phyloP scores from a whole-genome alignment of 2,329 filamentous ascomycete genomes.

The Arthrobotrys megalospora region DNA sequence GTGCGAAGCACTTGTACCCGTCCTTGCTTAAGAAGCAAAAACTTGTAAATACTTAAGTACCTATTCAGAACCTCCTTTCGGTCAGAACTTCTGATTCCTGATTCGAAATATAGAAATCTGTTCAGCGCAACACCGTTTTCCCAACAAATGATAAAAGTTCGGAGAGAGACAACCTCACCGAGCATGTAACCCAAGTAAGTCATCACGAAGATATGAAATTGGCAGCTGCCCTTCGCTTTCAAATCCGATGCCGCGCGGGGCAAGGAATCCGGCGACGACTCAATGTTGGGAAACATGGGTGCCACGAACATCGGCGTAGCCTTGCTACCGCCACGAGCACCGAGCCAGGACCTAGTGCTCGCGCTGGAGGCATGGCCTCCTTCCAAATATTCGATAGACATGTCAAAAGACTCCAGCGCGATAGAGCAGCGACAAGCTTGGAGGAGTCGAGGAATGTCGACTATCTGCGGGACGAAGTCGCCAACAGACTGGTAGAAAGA shows the following conservation, averaged over 20 bases:
- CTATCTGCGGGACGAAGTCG: slow-evolving; percentile 94
- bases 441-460: slow-evolving; percentile 84
- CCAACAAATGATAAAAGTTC: neutral
- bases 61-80: neutral
- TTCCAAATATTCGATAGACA: slow-evolving; percentile 92
- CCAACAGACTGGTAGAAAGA: slow-evolving; percentile 84
- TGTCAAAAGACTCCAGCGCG: slow-evolving; percentile 91
- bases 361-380: slow-evolving; percentile 66
- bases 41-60: neutral
- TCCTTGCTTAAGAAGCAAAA: neutral
- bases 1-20: neutral
- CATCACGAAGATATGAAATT: slow-evolving; percentile 6
- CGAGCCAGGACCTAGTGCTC: slow-evolving; percentile 1
- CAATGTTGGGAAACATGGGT: neutral
- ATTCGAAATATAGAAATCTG: neutral
- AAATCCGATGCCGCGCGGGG: neutral
- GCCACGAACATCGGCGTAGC: slow-evolving; percentile 1
- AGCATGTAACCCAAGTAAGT: neutral
- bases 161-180: neutral
- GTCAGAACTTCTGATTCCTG: too few species aligned
- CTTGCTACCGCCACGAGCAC: slow-evolving; percentile 2
- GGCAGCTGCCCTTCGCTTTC: neutral
- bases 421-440: slow-evolving; percentile 81
- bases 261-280: neutral
- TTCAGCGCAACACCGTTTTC: neutral